A percentile compares a stretch with the other conserved stretches of the same genome.
Conservation (phyloP, 2,329 filamentous ascomycete species). For the Fusarium sp. region DNA sequence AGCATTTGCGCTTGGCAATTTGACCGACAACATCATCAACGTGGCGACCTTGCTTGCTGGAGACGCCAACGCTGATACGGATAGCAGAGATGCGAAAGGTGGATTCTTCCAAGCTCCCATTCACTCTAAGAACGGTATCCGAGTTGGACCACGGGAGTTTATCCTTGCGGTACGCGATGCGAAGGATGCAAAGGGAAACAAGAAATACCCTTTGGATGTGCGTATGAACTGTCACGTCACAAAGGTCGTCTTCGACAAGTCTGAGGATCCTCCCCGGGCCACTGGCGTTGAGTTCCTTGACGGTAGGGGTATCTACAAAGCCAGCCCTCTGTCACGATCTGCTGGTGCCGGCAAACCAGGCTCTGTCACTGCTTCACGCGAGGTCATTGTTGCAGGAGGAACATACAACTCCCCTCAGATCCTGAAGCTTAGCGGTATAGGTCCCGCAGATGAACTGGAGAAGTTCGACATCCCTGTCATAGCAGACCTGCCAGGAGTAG, state of each 20-base stretch:
- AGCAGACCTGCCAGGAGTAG: slow-evolving; percentile 68
- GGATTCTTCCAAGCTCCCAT: slow-evolving; percentile 72
- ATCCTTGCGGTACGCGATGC: slow-evolving; percentile 57
- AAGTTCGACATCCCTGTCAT: slow-evolving; percentile 63
- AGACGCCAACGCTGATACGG: slow-evolving; percentile 42
- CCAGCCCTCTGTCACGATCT: slow-evolving; percentile 27
- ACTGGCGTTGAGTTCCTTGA: slow-evolving; percentile 54
- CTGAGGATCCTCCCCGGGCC: slow-evolving; percentile 47
- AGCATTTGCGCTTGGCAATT: slow-evolving; percentile 24
- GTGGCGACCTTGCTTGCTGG: slow-evolving; percentile 35
- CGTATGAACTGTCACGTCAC: slow-evolving; percentile 53
- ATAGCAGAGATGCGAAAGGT: slow-evolving; percentile 25
- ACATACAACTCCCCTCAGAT: slow-evolving; percentile 67
- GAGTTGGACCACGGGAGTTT: slow-evolving; percentile 70
- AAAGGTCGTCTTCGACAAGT: slow-evolving; percentile 56
- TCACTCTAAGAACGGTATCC: slow-evolving; percentile 63
- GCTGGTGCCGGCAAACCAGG: slow-evolving; percentile 24
- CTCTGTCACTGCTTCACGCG: slow-evolving; percentile 53
- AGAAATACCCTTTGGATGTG: slow-evolving; percentile 43
- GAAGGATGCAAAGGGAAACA: slow-evolving; percentile 34
- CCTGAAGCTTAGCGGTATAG: slow-evolving; percentile 67
- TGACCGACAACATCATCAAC: slow-evolving; percentile 30
- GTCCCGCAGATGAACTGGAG: slow-evolving; percentile 59
- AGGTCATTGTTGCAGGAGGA: slow-evolving; percentile 67
- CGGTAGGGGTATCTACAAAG: slow-evolving; percentile 44